phyloP scores from a whole-genome alignment of 2,329 filamentous ascomycete species.

The Elsinoe ampelina region DNA sequence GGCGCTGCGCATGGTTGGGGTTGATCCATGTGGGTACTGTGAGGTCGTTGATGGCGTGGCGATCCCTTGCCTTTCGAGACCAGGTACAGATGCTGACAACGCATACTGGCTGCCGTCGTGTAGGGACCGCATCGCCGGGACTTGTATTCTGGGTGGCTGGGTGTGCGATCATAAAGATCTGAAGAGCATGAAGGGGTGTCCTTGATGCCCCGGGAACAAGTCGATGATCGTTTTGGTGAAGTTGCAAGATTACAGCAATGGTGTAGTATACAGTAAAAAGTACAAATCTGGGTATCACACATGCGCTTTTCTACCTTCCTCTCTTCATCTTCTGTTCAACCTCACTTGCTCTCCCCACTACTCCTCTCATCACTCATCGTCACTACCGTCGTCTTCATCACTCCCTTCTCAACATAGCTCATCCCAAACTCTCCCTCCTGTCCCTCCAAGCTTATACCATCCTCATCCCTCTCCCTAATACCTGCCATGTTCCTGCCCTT shows the following conservation, averaged over 20 bases:
- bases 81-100: neutral
- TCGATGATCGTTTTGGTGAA: too few species aligned
- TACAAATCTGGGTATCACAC: neutral
- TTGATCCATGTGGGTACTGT: neutral
- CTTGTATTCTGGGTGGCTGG: neutral
- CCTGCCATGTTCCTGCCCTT: neutral
- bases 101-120: neutral
- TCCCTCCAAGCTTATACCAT: neutral
- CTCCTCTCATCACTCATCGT: neutral
- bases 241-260: neutral
- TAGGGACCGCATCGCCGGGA: neutral
- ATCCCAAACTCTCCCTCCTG: neutral
- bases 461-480: neutral
- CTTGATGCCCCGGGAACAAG: too few species aligned
- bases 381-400: constrained; percentile 2
- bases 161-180: neutral
- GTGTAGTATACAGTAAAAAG: neutral
- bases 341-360: neutral
- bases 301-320: neutral
- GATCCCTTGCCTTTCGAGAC: neutral
- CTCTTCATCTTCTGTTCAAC: too few species aligned
- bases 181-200: too few species aligned
- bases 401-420: neutral
- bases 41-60: neutral
- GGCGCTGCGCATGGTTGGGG: constrained; percentile 12